These are phyloP conservation scores for Clarireedia paspali DNA, from an alignment of 2,329 filamentous ascomycete genomes.

Conservation along the genomic window DNA sequence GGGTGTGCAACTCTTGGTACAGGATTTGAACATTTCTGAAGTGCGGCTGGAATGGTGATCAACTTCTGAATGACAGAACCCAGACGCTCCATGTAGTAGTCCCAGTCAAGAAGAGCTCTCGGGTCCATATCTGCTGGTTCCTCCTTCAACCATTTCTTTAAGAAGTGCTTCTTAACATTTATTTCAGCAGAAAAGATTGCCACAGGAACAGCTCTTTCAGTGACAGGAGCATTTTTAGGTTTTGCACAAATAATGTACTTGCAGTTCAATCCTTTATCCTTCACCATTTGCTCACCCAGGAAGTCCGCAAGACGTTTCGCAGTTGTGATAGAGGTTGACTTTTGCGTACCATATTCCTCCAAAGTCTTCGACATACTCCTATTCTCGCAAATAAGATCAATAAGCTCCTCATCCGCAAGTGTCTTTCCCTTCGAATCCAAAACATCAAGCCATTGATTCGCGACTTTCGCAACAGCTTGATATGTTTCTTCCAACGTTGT, in stretches of 20 bases:
- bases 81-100: constrained; percentile 92
- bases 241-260: constrained; percentile 96
- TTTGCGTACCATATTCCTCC: constrained; percentile 91
- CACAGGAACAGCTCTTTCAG: constrained; percentile 87
- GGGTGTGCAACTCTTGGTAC: constrained; percentile 90
- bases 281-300: constrained; percentile 95
- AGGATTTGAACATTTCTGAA: constrained; percentile 92
- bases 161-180: constrained; percentile 75
- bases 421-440: constrained; percentile 82
- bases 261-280: constrained; percentile 98
- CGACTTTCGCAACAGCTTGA: constrained; percentile 82
- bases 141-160: constrained; percentile 93
- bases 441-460: constrained; percentile 95
- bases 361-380: constrained; percentile 96
- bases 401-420: constrained; percentile 90
- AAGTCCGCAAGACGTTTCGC: constrained; percentile 93
- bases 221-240: constrained; percentile 84
- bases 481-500: constrained; percentile 85
- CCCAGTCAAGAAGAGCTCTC: constrained; percentile 85
- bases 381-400: constrained; percentile 99
- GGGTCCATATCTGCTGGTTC: constrained; percentile 89
- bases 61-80: constrained; percentile 98
- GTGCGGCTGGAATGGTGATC: constrained; percentile 93
- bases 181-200: constrained; percentile 96
- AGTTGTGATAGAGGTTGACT: constrained; percentile 98